These are phyloP conservation scores for Senna tora DNA, from an alignment of 306 rosid species.

Conservation along the genomic window DNA sequence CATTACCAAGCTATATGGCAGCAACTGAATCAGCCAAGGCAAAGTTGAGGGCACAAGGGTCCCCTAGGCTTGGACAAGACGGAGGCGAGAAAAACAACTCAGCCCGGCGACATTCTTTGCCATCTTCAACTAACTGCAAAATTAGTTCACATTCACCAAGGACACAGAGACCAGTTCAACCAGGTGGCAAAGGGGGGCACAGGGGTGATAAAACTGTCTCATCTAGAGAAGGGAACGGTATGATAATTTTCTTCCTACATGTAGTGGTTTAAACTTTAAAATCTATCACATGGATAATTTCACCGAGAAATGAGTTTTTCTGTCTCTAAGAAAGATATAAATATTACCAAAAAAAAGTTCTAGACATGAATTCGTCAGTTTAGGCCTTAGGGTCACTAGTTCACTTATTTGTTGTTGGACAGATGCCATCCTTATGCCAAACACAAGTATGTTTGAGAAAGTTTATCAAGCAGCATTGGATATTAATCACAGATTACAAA, in stretches of 20 bases:
- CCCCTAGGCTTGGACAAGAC: conserved; percentile 81
- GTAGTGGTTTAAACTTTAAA: conserved; percentile 14
- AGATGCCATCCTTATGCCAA: conserved; percentile 9
- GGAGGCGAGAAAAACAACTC: conserved; percentile 58
- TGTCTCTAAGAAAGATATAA: neutral
- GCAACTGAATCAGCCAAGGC: conserved; percentile 99
- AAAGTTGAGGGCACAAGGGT: conserved; percentile 93
- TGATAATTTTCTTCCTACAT: conserved; percentile 32
- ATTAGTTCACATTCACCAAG: conserved; percentile 90
- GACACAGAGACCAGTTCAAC: conserved; percentile 74
- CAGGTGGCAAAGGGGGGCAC: conserved; percentile 72
- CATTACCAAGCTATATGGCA: conserved; percentile 93
- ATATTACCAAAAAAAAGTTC: too few species aligned
- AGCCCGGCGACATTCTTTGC: conserved; percentile 84
- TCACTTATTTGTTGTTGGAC: too few species aligned
- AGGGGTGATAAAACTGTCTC: conserved; percentile 56
- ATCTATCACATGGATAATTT: neutral
- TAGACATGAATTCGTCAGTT: too few species aligned
- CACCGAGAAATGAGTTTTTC: neutral
- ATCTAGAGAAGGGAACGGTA: conserved; percentile 81
- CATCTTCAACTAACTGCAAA: conserved; percentile 74
- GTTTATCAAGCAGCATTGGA: neutral
- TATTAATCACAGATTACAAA: too few species aligned
- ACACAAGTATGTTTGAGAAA: conserved; percentile 8
- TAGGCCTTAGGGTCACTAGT: too few species aligned